Percentiles rank a stretch among this genome's conserved stretches.
These are phyloP conservation scores for Tilletia caries DNA, from an alignment of 1,284 basidiomycete genomes.

Conservation along the genomic window DNA sequence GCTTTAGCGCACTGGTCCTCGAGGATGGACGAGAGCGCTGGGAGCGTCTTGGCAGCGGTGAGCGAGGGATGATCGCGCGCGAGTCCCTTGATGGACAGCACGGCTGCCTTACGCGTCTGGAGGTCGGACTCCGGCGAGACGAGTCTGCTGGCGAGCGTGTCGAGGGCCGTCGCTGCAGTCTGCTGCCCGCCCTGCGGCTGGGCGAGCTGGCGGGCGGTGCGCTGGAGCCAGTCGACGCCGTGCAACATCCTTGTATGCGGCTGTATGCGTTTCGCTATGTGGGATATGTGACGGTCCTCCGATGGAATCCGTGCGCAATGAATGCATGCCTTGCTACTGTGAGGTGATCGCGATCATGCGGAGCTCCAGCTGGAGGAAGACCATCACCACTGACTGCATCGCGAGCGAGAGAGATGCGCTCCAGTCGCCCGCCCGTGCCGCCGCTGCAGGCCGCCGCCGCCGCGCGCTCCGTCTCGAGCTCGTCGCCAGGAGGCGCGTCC, in stretches of 20 bases:
- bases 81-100: conserved; percentile 86
- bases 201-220: conserved; percentile 48
- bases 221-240: conserved; percentile 49
- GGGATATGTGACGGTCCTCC: not conserved
- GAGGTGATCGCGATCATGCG: not conserved
- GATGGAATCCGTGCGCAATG: not conserved
- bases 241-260: conserved; percentile 39
- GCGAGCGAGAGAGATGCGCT: too few relatives aligned
- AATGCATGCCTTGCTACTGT: too few relatives aligned
- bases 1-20: conserved; percentile 7
- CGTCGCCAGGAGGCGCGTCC: not conserved
- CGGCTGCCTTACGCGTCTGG: conserved; percentile 81
- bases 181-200: conserved; percentile 58
- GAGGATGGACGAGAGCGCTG: conserved; percentile 22
- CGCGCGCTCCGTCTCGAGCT: too few relatives aligned
- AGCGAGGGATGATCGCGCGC: conserved; percentile 78
- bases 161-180: conserved; percentile 77
- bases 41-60: conserved; percentile 39
- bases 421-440: too few relatives aligned
- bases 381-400: too few relatives aligned
- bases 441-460: too few relatives aligned
- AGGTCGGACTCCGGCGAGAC: conserved; percentile 63
- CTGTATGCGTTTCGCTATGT: not conserved
- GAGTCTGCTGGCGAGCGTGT: conserved; percentile 79
- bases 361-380: not conserved